Evolutionary conservation across 192 early-diverging fungal species (phyloP), one percentile per base, ranked within the genome.

Genomic region (Coemansia sp.): DNA sequence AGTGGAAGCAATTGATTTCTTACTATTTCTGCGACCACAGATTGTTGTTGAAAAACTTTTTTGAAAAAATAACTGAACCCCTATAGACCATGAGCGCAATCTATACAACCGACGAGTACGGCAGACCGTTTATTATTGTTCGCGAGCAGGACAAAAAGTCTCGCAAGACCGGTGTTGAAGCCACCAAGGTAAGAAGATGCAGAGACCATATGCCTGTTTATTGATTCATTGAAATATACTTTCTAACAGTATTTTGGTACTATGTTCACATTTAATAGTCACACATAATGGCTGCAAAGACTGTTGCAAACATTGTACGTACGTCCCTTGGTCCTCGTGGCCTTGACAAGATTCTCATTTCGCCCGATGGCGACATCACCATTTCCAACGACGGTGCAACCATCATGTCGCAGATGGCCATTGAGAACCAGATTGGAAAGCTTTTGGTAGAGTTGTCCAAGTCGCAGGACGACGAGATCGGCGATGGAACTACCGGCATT

Each of bases 341-440:
- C 66, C 89, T 98, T 37, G 98, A 99, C 87, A 99, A 99, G 87
- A 98, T 99, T 66, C 86, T 99, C 23, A 96, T 99, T 71, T 98
- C 96, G 21, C 94, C 98, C 48, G 98, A 99, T 78, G 98, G 98
- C 52, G 96, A 99, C 62, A 97, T 99, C 72, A 98, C 95, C 34
- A 91, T 98, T 29, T 98, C 98, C 59, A 99, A 99, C 84, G 98
- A 99, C 69, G 98, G 98, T 20, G 98, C 98, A 7, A 99, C 98
- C 16, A 99, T 99, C 79, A 84, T 99, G 68, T 84, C 86, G 72
- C 90, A 97, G 74, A 98, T 98, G 96, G 95, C 94, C 33, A 95
- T 99, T 57, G 95, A 97, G 74, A 96, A 99, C 79, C 95, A 99
- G 84, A 98, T 99, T 74, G 98, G 95, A 29, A 97, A 97, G 81